These are phyloP conservation scores for Kwoniella botswanensis DNA, from an alignment of 768 basidiomycete species.

Conservation along the genomic window DNA sequence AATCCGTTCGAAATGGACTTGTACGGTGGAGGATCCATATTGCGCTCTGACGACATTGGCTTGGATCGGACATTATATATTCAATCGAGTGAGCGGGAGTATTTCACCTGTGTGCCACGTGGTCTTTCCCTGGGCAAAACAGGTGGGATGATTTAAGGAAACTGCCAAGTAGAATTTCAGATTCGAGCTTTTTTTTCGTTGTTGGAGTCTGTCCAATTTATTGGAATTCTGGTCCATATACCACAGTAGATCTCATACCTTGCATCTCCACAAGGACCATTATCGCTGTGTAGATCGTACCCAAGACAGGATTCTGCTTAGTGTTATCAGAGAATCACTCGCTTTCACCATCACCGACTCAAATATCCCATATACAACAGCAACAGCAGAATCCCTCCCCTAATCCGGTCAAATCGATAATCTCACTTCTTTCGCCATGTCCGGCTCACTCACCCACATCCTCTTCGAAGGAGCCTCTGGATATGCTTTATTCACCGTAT, in stretches of 20 bases:
- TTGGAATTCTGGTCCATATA: too few relatives aligned
- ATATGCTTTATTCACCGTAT: constrained; percentile 88
- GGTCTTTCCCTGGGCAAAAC: neutral
- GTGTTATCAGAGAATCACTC: too few relatives aligned
- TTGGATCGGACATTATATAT: neutral
- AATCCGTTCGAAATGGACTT: neutral
- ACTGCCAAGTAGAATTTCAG: neutral
- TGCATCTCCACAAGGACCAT: too few relatives aligned
- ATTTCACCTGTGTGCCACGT: neutral
- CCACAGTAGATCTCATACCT: too few relatives aligned
- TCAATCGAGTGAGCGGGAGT: neutral
- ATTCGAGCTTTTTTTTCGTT: constrained; percentile 4
- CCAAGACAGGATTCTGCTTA: too few relatives aligned
- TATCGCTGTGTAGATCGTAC: too few relatives aligned
- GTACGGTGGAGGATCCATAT: constrained; percentile 1
- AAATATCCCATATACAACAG: too few relatives aligned
- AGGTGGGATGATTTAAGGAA: constrained; percentile 2
- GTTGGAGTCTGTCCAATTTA: neutral
- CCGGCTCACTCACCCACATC: constrained; percentile 70
- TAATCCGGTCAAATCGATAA: neutral
- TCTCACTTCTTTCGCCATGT: constrained; percentile 40
- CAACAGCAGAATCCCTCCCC: neutral
- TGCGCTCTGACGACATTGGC: neutral
- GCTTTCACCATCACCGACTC: neutral
- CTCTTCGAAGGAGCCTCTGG: constrained; percentile 94